Percentiles rank a stretch among this genome's conserved stretches.
phyloP scores from a whole-genome alignment of 805 yeast species.

The Wickerhamiella kurtzmanii region DNA sequence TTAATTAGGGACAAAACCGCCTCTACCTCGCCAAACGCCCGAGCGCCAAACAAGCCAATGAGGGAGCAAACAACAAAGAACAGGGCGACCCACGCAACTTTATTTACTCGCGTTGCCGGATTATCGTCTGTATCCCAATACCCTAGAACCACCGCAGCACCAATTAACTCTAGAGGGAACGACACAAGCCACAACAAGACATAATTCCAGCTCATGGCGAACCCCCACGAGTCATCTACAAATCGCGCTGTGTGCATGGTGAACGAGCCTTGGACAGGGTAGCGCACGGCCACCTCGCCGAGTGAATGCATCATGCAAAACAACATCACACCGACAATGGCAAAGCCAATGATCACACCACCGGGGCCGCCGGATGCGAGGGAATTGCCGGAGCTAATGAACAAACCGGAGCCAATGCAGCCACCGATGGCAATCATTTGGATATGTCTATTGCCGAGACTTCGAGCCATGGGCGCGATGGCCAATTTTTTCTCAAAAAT shows the following conservation, averaged over 20 bases:
- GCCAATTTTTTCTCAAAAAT: constrained; percentile 21
- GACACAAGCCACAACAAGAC: constrained; percentile 51
- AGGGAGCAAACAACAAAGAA: constrained; percentile 37
- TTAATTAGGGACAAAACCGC: constrained; percentile 45
- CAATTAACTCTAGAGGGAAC: constrained; percentile 53
- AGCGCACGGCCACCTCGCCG: constrained; percentile 59
- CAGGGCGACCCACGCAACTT: constrained; percentile 43
- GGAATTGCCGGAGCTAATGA: constrained; percentile 54
- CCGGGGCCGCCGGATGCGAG: constrained; percentile 48
- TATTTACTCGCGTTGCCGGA: constrained; percentile 30
- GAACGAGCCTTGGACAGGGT: constrained; percentile 51
- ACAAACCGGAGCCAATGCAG: constrained; percentile 62
- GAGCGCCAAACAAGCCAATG: constrained; percentile 43
- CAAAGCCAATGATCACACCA: constrained; percentile 42
- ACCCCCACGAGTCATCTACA: constrained; percentile 55
- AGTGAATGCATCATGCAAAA: constrained; percentile 50
- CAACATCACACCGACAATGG: constrained; percentile 48
- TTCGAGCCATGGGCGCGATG: constrained; percentile 35
- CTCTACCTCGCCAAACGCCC: constrained; percentile 56
- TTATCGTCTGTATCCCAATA: constrained; percentile 39
- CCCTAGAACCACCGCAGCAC: constrained; percentile 43
- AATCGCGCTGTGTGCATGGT: constrained; percentile 48
- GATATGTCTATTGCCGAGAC: constrained; percentile 42
- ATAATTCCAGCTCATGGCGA: constrained; percentile 62
- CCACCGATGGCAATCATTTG: constrained; percentile 67